Base-by-base conservation (phyloP, 257 asterid species). In the Solanum paucissectum region DNA sequence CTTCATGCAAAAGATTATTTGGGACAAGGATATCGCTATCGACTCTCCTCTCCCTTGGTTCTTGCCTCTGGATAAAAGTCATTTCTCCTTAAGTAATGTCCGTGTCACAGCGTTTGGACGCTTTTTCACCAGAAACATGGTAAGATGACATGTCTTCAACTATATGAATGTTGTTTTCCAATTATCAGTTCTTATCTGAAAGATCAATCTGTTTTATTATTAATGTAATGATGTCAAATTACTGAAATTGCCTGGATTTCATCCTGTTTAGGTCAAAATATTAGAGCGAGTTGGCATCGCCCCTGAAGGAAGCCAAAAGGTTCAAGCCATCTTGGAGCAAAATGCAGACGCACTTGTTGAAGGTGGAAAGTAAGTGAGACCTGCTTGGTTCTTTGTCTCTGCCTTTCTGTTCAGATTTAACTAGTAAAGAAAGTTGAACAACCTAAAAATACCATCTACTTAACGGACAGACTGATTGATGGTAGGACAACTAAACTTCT, bases 51-150 rank as follows among this genome's bases (percentile, higher is more conserved):
- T 87, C 75, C 86, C 86, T 46, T 87, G 86, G 88, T 87, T 75
- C 38, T 76, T 87, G 11, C 85, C 88, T 87, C 69, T 75, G 60
- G 88, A 87, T 60, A 87, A 75, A 74, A 75, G 85, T 64, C 75
- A 87, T 52, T 73, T 87, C 75, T 87, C 88, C 42, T 36, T 87
- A 0, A 58, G 75, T 60, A 74, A 74, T 64, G 44, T 87, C 44
- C 76, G 88, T 20, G 72, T 75, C 34, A 87, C 88, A 20, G 88
- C 85, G 4, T 18, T 87, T 75, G 88, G 88, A 37, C 86, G 88
- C 55, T 75, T 87, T 74, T 38, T 87, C 85, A 87, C 88, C 74
- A 58, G 85, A 87, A 87, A 87, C 60, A 87, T 87, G 88, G 88
- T 87, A 75, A 87, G 85, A 12, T 76, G 9, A 87, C 44, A 58